Evolutionary conservation across 148 eudicot genomes (phyloP).

Genomic region (Chenopodium quinoa): DNA sequence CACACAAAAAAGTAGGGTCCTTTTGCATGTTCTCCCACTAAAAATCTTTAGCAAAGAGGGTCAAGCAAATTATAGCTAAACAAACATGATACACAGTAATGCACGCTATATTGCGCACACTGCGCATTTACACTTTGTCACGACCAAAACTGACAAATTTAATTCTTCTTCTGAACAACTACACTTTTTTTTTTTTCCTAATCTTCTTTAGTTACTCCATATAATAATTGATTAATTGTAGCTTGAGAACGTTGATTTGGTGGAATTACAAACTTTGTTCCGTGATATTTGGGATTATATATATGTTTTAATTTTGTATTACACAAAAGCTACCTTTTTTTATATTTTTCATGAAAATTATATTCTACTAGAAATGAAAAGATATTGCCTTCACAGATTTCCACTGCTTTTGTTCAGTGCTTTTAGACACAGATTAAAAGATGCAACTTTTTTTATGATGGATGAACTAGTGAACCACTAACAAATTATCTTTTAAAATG

Average conservation of each 20-base stretch:
- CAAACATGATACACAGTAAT: not conserved
- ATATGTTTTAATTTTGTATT: not conserved
- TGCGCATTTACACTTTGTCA: conserved; percentile 13
- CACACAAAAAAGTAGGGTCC: conserved; percentile 16
- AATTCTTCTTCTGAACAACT: conserved; percentile 21
- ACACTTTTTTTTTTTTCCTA: not conserved
- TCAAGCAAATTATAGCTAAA: conserved; percentile 4
- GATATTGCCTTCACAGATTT: conserved; percentile 18
- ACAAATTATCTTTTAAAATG: too few species aligned
- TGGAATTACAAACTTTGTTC: conserved; percentile 11
- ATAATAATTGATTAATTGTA: not conserved
- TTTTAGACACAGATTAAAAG: conserved; percentile 1
- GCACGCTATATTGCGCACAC: not conserved
- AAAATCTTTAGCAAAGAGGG: conserved; percentile 2
- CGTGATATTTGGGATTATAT: conserved; percentile 21
- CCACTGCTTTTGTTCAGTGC: conserved; percentile 25
- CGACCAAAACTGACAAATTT: conserved; percentile 28
- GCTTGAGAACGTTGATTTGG: not conserved
- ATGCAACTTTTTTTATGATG: conserved; percentile 3
- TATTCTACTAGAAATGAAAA: not conserved
- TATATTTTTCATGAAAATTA: not conserved
- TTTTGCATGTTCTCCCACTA: conserved; percentile 29
- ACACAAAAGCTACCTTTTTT: conserved; percentile 1
- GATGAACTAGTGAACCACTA: not conserved
- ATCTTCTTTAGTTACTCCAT: not conserved